These are phyloP conservation scores for Trypethelium eluteriae DNA, from an alignment of 495 filamentous ascomycete genomes.

Conservation along the genomic window DNA sequence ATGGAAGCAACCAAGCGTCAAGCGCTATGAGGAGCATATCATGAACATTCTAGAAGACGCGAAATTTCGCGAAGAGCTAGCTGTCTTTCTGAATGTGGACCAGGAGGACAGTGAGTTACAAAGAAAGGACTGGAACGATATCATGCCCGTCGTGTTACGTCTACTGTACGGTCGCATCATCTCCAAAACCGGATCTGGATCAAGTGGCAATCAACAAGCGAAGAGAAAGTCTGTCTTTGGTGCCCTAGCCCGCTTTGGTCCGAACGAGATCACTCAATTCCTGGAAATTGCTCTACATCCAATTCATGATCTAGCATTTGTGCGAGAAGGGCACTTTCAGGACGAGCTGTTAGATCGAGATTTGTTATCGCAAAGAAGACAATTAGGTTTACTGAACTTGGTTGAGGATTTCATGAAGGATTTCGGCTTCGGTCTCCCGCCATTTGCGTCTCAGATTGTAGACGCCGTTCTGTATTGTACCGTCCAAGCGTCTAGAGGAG, in stretches of 20 bases:
- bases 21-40: conserved; percentile 77
- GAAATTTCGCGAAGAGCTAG: conserved; percentile 83
- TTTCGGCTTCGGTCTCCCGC: conserved; percentile 58
- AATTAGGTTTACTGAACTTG: conserved; percentile 84
- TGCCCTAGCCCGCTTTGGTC: conserved; percentile 51
- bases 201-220: conserved; percentile 46
- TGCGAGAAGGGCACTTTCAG: conserved; percentile 47
- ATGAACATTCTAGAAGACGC: conserved; percentile 85
- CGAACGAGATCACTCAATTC: conserved; percentile 66
- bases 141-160: conserved; percentile 80
- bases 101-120: conserved; percentile 67
- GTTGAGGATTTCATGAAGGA: conserved; percentile 78
- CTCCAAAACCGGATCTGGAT: conserved; percentile 59
- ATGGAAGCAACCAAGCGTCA: conserved; percentile 73
- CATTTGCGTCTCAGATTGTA: conserved; percentile 55
- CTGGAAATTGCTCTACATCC: conserved; percentile 73
- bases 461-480: conserved; percentile 73
- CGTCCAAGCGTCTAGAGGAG: conserved; percentile 55
- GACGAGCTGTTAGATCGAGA: conserved; percentile 46
- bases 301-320: conserved; percentile 50
- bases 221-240: conserved; percentile 57
- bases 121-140: conserved; percentile 56
- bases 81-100: conserved; percentile 65
- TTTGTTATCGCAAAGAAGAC: conserved; percentile 59
- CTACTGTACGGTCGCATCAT: conserved; percentile 85